Evolutionary conservation across 208 protist species (phyloP).

Genomic region (Lotmaria passim): DNA sequence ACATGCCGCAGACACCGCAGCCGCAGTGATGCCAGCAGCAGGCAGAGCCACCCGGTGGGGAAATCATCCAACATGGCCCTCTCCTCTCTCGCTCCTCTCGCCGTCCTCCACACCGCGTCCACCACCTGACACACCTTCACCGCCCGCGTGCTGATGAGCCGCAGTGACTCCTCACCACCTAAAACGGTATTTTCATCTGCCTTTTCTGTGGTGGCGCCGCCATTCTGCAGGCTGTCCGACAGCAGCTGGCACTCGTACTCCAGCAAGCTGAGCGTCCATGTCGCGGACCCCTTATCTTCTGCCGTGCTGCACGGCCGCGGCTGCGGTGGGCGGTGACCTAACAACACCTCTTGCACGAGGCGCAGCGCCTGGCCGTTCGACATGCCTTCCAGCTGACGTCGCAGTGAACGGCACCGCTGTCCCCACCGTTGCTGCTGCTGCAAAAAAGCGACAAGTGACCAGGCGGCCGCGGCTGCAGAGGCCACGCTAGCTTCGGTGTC

Average conservation of each 20-base stretch:
- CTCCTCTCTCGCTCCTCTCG: background rate
- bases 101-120: constrained; percentile 22
- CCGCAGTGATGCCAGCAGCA: constrained; percentile 30
- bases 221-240: constrained; percentile 10
- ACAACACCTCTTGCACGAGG: constrained; percentile 21
- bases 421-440: constrained; percentile 30
- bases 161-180: background rate
- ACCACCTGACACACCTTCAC: constrained; percentile 23
- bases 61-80: constrained; percentile 12
- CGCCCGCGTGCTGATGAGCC: background rate
- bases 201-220: background rate
- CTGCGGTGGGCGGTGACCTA: background rate
- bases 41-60: constrained; percentile 5
- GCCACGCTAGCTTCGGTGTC: no score
- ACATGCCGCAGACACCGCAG: constrained; percentile 41
- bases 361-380: constrained; percentile 14
- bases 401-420: constrained; percentile 14
- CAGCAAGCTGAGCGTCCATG: constrained; percentile 44
- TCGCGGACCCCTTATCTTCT: constrained; percentile 14
- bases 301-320: background rate
- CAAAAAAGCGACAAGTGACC: constrained; percentile 20
- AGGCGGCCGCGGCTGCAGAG: background rate
- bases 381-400: background rate
- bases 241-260: constrained; percentile 36
- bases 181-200: no score